phyloP scores from a whole-genome alignment of 2,329 filamentous ascomycete species.

The Fusarium gaditjirri region DNA sequence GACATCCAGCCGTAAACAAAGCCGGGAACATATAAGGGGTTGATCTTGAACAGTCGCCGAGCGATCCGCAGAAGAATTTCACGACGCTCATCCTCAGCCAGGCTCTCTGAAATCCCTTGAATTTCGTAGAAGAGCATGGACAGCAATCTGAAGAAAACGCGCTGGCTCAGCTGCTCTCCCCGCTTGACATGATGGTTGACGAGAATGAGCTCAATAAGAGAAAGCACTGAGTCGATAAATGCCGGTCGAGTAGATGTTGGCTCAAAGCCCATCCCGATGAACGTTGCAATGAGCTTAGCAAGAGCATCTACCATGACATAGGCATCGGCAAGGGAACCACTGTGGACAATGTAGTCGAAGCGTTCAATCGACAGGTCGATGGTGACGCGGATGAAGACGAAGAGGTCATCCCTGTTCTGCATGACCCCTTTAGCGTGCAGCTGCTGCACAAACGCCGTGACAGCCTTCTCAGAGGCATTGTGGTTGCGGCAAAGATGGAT shows the following conservation, averaged over 20 bases:
- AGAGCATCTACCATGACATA: slow-evolving; percentile 80
- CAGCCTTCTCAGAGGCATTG: slow-evolving; percentile 77
- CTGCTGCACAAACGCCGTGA: slow-evolving; percentile 83
- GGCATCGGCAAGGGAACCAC: slow-evolving; percentile 67
- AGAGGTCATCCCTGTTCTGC: slow-evolving; percentile 78
- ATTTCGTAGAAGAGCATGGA: slow-evolving; percentile 84
- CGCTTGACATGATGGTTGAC: slow-evolving; percentile 86
- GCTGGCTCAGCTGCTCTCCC: slow-evolving; percentile 84
- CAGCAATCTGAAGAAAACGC: slow-evolving; percentile 91
- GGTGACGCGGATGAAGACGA: slow-evolving; percentile 81
- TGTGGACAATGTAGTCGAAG: slow-evolving; percentile 77
- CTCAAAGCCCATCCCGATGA: slow-evolving; percentile 78
- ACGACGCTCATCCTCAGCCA: slow-evolving; percentile 70
- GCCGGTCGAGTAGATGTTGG: slow-evolving; percentile 71
- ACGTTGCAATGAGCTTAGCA: slow-evolving; percentile 79
- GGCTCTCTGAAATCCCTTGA: slow-evolving; percentile 65
- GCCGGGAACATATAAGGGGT: slow-evolving; percentile 80
- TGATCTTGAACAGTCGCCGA: slow-evolving; percentile 75
- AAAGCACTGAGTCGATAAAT: slow-evolving; percentile 81
- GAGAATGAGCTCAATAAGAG: slow-evolving; percentile 81
- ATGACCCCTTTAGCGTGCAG: slow-evolving; percentile 80
- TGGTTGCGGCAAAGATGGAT: slow-evolving; percentile 81
- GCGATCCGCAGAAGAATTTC: slow-evolving; percentile 79
- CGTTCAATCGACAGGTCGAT: slow-evolving; percentile 82
- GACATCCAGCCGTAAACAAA: slow-evolving; percentile 89